These are phyloP conservation scores for Diplodia sapinea DNA, from an alignment of 2,329 filamentous ascomycete genomes.

Conservation along the genomic window DNA sequence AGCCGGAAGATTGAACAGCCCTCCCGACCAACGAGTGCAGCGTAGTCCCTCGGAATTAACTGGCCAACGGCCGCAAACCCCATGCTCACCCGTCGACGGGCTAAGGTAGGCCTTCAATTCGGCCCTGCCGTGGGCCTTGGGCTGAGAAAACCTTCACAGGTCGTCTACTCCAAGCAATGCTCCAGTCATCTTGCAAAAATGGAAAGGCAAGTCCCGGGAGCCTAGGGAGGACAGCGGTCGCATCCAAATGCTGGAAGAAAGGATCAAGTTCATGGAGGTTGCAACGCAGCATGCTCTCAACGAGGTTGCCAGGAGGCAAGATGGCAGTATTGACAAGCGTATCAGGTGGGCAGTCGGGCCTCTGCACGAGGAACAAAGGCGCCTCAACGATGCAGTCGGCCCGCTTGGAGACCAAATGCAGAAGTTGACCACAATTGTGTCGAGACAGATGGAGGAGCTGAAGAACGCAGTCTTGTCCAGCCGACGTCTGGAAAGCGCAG, in stretches of 20 bases:
- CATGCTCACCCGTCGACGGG: too few species aligned
- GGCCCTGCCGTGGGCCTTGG: background rate
- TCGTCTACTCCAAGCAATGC: background rate
- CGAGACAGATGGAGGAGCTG: background rate
- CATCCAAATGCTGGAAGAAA: slow-evolving; percentile 6
- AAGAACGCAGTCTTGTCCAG: background rate
- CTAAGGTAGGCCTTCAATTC: background rate
- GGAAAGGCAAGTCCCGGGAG: slow-evolving; percentile 4
- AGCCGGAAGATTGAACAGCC: background rate
- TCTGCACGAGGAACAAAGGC: background rate
- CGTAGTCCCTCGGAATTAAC: background rate
- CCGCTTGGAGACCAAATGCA: background rate
- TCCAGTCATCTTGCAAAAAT: background rate
- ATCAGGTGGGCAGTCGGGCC: background rate
- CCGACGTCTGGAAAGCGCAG: background rate
- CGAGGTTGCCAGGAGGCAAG: background rate
- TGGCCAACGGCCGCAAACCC: background rate
- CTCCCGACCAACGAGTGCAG: too few species aligned
- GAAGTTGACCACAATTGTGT: background rate
- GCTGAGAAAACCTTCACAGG: background rate
- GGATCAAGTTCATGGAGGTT: background rate
- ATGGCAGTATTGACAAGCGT: background rate
- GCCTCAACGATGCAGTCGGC: background rate
- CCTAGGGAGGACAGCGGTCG: background rate
- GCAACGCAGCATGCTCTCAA: background rate